Conservation (phyloP, 1,139 yeast genomes). For the Yarrowia galli region DNA sequence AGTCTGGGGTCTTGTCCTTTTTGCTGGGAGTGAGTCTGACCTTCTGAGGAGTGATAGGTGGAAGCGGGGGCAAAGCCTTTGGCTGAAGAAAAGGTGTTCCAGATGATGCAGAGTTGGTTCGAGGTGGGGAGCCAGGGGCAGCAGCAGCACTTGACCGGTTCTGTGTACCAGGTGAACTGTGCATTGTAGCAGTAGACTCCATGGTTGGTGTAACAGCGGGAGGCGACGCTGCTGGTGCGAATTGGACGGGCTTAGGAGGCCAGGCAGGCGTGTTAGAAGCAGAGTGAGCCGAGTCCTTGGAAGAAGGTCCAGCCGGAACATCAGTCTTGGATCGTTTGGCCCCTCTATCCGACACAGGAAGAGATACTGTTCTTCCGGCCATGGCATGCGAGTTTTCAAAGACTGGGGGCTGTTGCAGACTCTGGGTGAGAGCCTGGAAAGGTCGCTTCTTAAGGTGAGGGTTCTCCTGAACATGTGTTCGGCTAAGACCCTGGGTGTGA, state of each 20-base stretch:
- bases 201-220: slow-evolving; percentile 18
- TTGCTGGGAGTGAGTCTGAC: slow-evolving; percentile 24
- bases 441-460: slow-evolving; percentile 8
- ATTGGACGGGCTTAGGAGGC: not conserved
- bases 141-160: not conserved
- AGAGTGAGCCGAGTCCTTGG: not conserved
- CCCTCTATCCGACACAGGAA: slow-evolving; percentile 5
- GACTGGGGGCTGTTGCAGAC: slow-evolving; percentile 22
- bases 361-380: slow-evolving; percentile 18
- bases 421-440: slow-evolving; percentile 26
- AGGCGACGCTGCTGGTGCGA: not conserved
- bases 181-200: slow-evolving; percentile 27
- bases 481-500: slow-evolving; percentile 1
- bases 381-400: not conserved
- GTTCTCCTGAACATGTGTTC: slow-evolving; percentile 23
- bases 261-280: not conserved
- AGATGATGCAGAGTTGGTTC: slow-evolving; percentile 17
- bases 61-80: slow-evolving; percentile 27
- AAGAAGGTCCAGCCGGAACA: not conserved
- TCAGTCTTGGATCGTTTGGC: slow-evolving; percentile 12
- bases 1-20: slow-evolving; percentile 35
- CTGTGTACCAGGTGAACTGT: slow-evolving; percentile 3
- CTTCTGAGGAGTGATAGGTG: slow-evolving; percentile 34
- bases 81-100: slow-evolving; percentile 25
- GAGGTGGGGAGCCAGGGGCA: slow-evolving; percentile 3